phyloP scores from a whole-genome alignment of 2,329 filamentous ascomycete species.

The Pseudonectria buxi region DNA sequence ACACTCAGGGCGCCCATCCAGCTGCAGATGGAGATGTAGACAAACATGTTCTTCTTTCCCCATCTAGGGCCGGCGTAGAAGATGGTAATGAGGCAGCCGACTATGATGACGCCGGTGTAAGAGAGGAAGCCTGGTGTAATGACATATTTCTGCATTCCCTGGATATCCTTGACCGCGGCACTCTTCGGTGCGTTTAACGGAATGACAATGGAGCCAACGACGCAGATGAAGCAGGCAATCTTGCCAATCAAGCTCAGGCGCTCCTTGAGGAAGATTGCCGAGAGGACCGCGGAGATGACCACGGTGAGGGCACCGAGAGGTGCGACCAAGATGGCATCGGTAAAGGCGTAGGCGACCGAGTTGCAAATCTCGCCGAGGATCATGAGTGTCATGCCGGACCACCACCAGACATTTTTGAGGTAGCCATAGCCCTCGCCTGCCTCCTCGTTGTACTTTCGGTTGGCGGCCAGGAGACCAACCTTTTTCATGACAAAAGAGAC shows the following conservation, averaged over 20 bases:
- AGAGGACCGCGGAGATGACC: conserved; percentile 84
- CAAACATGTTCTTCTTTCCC: conserved; percentile 95
- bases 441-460: conserved; percentile 92
- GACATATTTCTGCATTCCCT: conserved; percentile 86
- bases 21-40: conserved; percentile 95
- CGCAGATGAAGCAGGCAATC: conserved; percentile 91
- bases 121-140: conserved; percentile 78
- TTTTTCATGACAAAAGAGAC: conserved; percentile 96
- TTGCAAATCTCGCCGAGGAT: conserved; percentile 95
- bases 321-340: conserved; percentile 91
- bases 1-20: conserved; percentile 91
- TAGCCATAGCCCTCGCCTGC: conserved; percentile 97
- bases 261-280: conserved; percentile 93
- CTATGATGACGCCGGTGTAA: conserved; percentile 76
- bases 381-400: conserved; percentile 93
- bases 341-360: conserved; percentile 94
- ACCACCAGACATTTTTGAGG: conserved; percentile 92
- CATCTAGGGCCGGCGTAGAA: conserved; percentile 80
- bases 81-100: conserved; percentile 65
- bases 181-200: conserved; percentile 86
- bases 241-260: conserved; percentile 92
- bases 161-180: conserved; percentile 77
- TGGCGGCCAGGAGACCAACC: conserved; percentile 80
- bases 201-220: conserved; percentile 87
- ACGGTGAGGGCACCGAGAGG: conserved; percentile 87